Evolutionary conservation across 768 basidiomycete species (phyloP), one percentile per base, ranked within the genome.

Genomic region (Kondoa malvinella): DNA sequence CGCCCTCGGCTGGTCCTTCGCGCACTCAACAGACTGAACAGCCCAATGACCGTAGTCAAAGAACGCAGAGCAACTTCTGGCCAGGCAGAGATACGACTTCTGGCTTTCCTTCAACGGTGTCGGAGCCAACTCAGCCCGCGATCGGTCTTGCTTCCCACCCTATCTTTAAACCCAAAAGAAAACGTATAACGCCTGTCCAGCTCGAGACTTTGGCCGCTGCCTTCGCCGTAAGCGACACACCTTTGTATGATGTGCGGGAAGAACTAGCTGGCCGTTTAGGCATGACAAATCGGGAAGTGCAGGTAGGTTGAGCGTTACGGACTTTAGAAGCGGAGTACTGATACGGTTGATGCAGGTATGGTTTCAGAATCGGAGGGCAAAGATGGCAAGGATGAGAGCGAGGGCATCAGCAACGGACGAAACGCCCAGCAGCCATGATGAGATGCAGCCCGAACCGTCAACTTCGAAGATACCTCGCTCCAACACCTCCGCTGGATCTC

Each of bases 201-300:
- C 40, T 50, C 12, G 40, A 50, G 21, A 50, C 40, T 50, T 50
- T 50, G 40, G 40, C 40, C 21, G 40, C 40, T 21, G 40, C 40
- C 21, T 50, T 50, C 40, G 21, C 8, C 40, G 21, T 50, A 50
- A 50, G 40, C 21, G 40, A 50, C 21, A 50, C 40, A 50, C 40
- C 40, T 50, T 50, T 50, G 40, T 50, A 50, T 50, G 40, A 50
- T 50, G 40, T 50, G 40, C 8, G 40, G 40, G 40, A 50, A 50
- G 40, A 50, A 21, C 21, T 50, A 21, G 40, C 40, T 8, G 40
- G 21, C 12, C 8, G 40, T 8, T 50, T 50, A 26, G 68, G 65
- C 65, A 69, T 69, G 69, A 68, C 69, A n/a, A 69, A 69, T 34
- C 69, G 69, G 3, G 69, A 69, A 34, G 67, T 67, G 8, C 69